Conservation (phyloP, 2,329 filamentous ascomycete genomes). For the Colletotrichum sp. region DNA sequence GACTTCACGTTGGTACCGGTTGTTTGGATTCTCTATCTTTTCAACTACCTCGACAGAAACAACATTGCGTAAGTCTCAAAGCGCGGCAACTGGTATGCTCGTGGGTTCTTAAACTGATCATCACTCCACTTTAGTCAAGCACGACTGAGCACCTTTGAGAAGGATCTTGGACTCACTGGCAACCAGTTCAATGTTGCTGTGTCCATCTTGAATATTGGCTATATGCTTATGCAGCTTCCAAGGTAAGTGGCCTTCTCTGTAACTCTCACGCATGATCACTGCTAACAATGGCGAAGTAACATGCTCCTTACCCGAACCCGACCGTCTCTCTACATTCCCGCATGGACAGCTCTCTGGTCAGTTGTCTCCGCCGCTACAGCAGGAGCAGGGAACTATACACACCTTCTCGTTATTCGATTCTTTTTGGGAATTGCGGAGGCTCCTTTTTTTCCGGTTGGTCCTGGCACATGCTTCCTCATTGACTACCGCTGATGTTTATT, state of each 20-base stretch:
- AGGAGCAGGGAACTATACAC: slow-evolving; percentile 1
- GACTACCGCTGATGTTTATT: neutral
- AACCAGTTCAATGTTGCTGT: slow-evolving; percentile 1
- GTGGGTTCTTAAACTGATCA: neutral
- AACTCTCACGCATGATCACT: neutral
- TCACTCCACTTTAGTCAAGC: neutral
- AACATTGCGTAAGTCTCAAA: slow-evolving; percentile 13
- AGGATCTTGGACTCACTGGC: neutral
- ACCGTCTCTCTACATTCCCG: slow-evolving; percentile 21
- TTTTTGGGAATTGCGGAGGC: slow-evolving; percentile 1
- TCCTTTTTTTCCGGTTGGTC: neutral
- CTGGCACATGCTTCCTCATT: neutral
- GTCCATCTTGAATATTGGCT: slow-evolving; percentile 1
- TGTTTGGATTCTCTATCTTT: slow-evolving; percentile 1
- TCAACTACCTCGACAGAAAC: slow-evolving; percentile 9
- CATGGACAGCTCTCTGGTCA: slow-evolving; percentile 1
- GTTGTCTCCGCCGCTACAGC: neutral
- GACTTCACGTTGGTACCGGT: slow-evolving; percentile 25
- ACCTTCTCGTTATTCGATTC: neutral
- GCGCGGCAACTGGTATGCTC: neutral
- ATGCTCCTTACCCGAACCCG: slow-evolving; percentile 19
- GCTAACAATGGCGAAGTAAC: slow-evolving; percentile 12
- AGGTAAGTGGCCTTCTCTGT: neutral
- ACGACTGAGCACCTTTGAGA: neutral
- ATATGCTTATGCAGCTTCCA: neutral